Evolutionary conservation across 2,329 filamentous ascomycete species (phyloP).

Genomic region (Chaetomiaceae sp.): DNA sequence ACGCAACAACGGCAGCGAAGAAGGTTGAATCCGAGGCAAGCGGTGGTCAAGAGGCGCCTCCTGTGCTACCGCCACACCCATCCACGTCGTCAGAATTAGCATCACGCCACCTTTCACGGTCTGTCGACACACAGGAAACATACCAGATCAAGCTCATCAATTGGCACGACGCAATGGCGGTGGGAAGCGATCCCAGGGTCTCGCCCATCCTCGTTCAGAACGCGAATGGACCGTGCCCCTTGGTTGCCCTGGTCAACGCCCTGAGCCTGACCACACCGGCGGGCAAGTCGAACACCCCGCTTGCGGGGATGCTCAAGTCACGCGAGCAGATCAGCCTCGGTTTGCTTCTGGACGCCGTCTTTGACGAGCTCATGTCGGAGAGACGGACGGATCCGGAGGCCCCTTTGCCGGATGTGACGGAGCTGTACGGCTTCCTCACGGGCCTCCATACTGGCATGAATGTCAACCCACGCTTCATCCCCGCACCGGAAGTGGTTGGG

Average conservation of each 20-base stretch:
- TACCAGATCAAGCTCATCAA: conserved; percentile 90
- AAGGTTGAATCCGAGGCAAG: too few relatives aligned
- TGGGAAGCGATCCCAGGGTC: conserved; percentile 58
- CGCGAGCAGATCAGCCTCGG: conserved; percentile 86
- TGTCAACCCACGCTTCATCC: conserved; percentile 84
- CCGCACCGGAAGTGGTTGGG: conserved; percentile 44
- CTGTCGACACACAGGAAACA: conserved; percentile 59
- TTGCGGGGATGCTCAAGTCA: conserved; percentile 71
- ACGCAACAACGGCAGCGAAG: too few relatives aligned
- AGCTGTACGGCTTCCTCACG: conserved; percentile 82
- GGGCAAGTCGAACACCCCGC: conserved; percentile 56
- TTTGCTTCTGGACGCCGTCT: conserved; percentile 79
- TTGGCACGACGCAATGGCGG: conserved; percentile 67
- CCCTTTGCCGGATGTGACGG: conserved; percentile 76
- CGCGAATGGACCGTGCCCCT: conserved; percentile 86
- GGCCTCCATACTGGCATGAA: conserved; percentile 96
- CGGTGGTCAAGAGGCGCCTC: conserved; percentile 16
- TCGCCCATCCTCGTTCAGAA: conserved; percentile 91
- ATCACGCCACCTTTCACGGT: conserved; percentile 35
- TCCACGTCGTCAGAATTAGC: conserved; percentile 15
- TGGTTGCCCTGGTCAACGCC: conserved; percentile 90
- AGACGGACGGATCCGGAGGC: conserved; percentile 58
- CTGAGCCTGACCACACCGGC: conserved; percentile 76
- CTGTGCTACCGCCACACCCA: conserved; percentile 15
- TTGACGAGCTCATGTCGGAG: conserved; percentile 86